Evolutionary conservation across 2,329 filamentous ascomycete species (phyloP), one percentile per base, ranked within the genome.

Genomic region (Cordyceps javanica): DNA sequence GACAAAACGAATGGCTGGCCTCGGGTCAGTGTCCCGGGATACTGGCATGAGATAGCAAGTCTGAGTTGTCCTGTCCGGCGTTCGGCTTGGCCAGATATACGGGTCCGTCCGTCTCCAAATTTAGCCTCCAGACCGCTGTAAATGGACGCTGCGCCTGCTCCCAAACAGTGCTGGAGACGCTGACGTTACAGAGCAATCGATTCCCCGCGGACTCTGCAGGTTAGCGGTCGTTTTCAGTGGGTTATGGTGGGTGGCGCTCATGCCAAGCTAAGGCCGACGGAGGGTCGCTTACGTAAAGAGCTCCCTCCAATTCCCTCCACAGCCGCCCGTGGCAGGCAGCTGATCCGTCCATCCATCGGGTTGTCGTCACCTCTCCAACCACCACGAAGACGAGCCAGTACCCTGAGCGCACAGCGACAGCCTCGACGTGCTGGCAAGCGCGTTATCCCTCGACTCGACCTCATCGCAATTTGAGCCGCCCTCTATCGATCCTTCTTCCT

Each of bases 331-430:
- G 36, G 50, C 19, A 19, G 39, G 23, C 53, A 48, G 26, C 53
- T 56, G 53, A 48, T 41, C 53, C 41, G 41, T 39, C 53, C 53
- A 56, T 49, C 49, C 51, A 39, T 44, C 34, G n/a, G n/a, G n/a
- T n/a, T n/a, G 44, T 48, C 53, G 26, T 41, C 53, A 56, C 39
- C 51, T 54, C 36, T 41, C 44, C 53, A 48, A 56, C 38, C 42
- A 55, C 39, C 52, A 26, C n/a, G 11, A 23, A 26, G 13, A 32
- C n/a, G 30, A 32, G 30, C 41, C 30, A 42, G 10, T 23, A 45
- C 30, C 25, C n/a, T n/a, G n/a, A 32, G 32, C 32, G 23, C 21
- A 19, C 21, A 7, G 4, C 41, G 8, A 14, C 7, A 7, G 32
- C 42, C 21, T 25, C 42, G 10, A 45, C 42, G 13, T 23, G 42